phyloP scores from a whole-genome alignment of 116 monocot genomes.

The Iris pallida region DNA sequence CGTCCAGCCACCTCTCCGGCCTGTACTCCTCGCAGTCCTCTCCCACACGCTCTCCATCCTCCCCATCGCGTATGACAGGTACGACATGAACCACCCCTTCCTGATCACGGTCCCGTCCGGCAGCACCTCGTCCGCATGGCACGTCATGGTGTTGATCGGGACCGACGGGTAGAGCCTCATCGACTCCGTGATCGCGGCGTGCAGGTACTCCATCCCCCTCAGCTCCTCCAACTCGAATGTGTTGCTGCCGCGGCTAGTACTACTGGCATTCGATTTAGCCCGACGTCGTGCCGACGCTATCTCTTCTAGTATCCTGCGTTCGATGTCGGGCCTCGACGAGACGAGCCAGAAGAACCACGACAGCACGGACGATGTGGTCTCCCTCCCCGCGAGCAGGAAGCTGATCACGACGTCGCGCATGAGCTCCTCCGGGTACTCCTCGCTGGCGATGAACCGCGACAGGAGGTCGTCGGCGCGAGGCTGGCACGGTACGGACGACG shows the following conservation, averaged over 20 bases:
- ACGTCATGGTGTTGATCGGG: slow-evolving; percentile 9
- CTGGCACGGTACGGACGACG: slow-evolving; percentile 23
- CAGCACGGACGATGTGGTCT: slow-evolving; percentile 35
- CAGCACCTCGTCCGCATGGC: slow-evolving; percentile 20
- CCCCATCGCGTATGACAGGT: slow-evolving; percentile 33
- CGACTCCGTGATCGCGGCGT: slow-evolving; percentile 30
- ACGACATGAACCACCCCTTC: slow-evolving; percentile 21
- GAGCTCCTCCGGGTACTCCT: slow-evolving; percentile 31
- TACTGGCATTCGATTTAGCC: neutral
- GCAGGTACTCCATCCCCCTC: slow-evolving; percentile 32
- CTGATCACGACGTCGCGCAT: slow-evolving; percentile 40
- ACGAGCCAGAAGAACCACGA: slow-evolving; percentile 46
- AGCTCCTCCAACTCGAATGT: slow-evolving; percentile 22
- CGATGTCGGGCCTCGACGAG: slow-evolving; percentile 18
- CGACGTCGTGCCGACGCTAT: neutral
- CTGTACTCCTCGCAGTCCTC: slow-evolving; percentile 18
- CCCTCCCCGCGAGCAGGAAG: slow-evolving; percentile 41
- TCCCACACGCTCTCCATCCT: slow-evolving; percentile 36
- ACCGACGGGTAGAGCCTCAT: slow-evolving; percentile 45
- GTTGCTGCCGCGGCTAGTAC: neutral
- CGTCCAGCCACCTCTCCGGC: slow-evolving; percentile 38
- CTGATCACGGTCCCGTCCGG: slow-evolving; percentile 28
- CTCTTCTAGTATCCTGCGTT: slow-evolving; percentile 21
- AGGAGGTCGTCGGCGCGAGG: slow-evolving; percentile 25
- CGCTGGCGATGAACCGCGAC: slow-evolving; percentile 35